These are phyloP conservation scores for Crinitomyces ghanaensis DNA, from an alignment of 805 yeast species.

Conservation along the genomic window DNA sequence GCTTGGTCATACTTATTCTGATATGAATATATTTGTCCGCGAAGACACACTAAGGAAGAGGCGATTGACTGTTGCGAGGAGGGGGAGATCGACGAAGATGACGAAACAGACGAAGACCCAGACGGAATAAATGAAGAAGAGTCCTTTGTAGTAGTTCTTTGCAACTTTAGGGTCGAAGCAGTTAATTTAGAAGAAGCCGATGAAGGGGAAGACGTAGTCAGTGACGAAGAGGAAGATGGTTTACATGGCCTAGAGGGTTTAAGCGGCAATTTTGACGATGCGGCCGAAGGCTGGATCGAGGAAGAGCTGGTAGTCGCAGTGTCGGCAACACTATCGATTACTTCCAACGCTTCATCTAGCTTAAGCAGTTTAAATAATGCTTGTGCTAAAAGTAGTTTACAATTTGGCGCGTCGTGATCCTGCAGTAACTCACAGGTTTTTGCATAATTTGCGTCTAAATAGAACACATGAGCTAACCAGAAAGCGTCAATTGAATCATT, in stretches of 20 bases:
- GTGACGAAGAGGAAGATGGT: too few relatives aligned
- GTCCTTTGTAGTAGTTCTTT: background rate
- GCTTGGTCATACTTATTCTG: constrained; percentile 80
- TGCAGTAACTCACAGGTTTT: constrained; percentile 67
- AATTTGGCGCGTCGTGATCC: constrained; percentile 43
- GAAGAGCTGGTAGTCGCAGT: too few relatives aligned
- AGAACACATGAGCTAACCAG: constrained; percentile 90
- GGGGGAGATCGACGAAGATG: background rate
- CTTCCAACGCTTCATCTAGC: constrained; percentile 84
- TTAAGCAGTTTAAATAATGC: constrained; percentile 55
- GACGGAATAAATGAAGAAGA: too few relatives aligned
- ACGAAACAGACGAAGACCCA: too few relatives aligned
- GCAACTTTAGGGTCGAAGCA: background rate
- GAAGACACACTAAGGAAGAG: too few relatives aligned
- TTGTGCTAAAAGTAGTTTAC: constrained; percentile 70
- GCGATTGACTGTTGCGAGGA: too few relatives aligned
- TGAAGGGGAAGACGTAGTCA: too few relatives aligned
- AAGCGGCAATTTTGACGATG: too few relatives aligned
- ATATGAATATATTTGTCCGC: constrained; percentile 74
- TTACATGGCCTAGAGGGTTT: too few relatives aligned
- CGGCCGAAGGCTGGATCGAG: too few relatives aligned
- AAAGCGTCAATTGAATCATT: constrained; percentile 86
- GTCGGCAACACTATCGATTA: constrained; percentile 64
- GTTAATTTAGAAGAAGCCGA: too few relatives aligned
- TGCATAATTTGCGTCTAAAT: constrained; percentile 59